Base-by-base conservation (phyloP, 441 rosid genomes). In the Breynia disticha region DNA sequence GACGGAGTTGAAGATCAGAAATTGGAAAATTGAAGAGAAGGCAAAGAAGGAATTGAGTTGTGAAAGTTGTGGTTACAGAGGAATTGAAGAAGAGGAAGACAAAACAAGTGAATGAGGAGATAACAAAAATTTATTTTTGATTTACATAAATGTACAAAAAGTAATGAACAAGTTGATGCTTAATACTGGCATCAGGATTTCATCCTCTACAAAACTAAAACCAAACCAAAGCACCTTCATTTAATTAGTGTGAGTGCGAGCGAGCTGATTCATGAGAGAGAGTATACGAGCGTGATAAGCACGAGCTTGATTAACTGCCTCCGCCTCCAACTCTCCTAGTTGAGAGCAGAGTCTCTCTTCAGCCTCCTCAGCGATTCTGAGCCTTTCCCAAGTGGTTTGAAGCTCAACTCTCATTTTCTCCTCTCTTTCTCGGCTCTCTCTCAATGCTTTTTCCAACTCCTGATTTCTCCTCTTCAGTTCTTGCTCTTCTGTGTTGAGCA, bases 271-370 rank as follows among this genome's bases (percentile, higher is more conserved):
- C 77, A 73, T 55, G 48, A 86, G 91, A 16, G 81, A 63, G 14
- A 83, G 1, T 5, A 86, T 70, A 11, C 81, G 86, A 16, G 82
- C 73, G 50, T 73, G 79, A 54, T 82, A 76, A n/a, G 56, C 86
- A 63, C 90, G 86, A 11, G 88, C 95, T 46, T 80, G 81, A 50
- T 66, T 58, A 17, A 81, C 72, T n/a, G 90, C 76, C 73, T 86
- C 93, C 0, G 88, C 93, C 70, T 86, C 95, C 3, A 86, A 79
- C 67, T 86, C 93, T 0, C 95, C 93, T 0, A 86, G 81, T 78
- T 82, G 90, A 12, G 80, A 68, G 66, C 95, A 83, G 48, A 63
- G 67, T 59, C 78, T 66, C 72, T 86, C 95, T 79, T 83, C 95
- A 0, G 82, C 97, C 47, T 86, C 95, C 70, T 86, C 95, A 4